Base-by-base conservation (phyloP, 768 basidiomycete species). In the Lyophyllum atratum region DNA sequence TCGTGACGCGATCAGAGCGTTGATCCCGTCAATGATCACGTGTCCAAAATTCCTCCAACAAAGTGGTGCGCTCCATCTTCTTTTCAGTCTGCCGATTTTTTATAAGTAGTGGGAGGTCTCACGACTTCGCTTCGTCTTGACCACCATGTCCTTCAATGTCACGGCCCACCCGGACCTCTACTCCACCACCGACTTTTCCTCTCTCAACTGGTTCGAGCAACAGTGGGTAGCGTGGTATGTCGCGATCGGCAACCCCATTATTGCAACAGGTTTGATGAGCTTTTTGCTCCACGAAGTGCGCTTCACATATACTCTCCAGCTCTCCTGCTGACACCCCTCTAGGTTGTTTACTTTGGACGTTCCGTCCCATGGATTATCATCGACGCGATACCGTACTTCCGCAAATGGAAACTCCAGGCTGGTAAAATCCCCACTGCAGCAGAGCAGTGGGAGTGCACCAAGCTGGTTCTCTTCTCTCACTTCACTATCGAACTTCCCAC, bases 341-440 rank as follows among this genome's bases (percentile, higher is more conserved):
- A 97, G 95, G 73, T 94, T 66, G 93, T 98, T 9, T 99, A 99
- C 77, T 99, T 99, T 68, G 97, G 96, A 37, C 90, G 97, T 22
- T 88, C 89, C 61, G 72, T 98, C 17, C 97, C 95, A 0, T 97
- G 94, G 93, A 89, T 98, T 64, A 90, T 97, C 73, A 88, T 98
- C 70, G 97, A 99, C 73, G 77, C 86, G 2, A 92, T 95, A 31
- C 94, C 94, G 1, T 98, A 93, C 77, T 99, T 98, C 77, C 83
- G 84, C 46, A 80, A 84, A 73, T 98, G 92, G 92, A 98, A 98
- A 72, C 79, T 98, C 3, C 96, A 98, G 70, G 87, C 92, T 4
- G 81, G 69, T 62, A 98, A 98, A 72, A 65, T 92, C 2, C 93
- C 95, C 5, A 86, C 93, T 4, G 58, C 84, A 0, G 74, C 79